Evolutionary conservation across 2,329 filamentous ascomycete species (phyloP), one percentile per base, ranked within the genome.

Genomic region (Trichoderma koningiopsis): DNA sequence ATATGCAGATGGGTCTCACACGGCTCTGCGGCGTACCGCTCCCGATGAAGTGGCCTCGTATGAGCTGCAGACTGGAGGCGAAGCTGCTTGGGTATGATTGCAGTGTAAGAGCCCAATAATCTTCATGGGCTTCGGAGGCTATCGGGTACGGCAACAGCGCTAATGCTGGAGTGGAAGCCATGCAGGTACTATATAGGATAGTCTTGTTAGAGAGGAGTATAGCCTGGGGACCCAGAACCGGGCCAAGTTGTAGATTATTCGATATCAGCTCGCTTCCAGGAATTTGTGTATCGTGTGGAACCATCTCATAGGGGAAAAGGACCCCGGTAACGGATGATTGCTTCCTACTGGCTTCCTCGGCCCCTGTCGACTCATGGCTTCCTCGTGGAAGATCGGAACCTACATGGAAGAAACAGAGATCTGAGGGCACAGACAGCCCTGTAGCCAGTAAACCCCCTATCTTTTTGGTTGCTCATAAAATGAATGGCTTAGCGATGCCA

Each of bases 11-110:
- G 62, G 68, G 61, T 56, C 72, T 78, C 70, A 75, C 76, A 79
- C 76, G 56, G 70, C 29, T 59, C 75, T 78, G 77, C 72, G 72
- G 72, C 72, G 68, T 73, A 75, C 79, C 78, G 74, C 72, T 72
- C 77, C 74, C 75, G 73, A 78, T 77, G 76, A 77, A 73, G 77
- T 73, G 75, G 72, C 74, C 77, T 80, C 77, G 79, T 78, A 80
- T 78, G 77, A 69, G 65, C 58, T 29, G 64, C 59, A 58, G 71
- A 27, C 27, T 27, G 29, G 31, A 33, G 56, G 8, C 43, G 53
- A 35, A 13, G 19, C n/a, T 24, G 33, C 14, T 31, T 16, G 11
- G 16, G 24, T 3, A 13, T 29, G 8, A n/a, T 22, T 58, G 29
- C 19, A 16, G 52, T 53, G 49, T 43, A 16, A 31, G 27, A 33